A percentile compares a stretch with the other conserved stretches of the same genome.
These are phyloP conservation scores for Bigelowiella natans DNA, from an alignment of 78 protist species.

Conservation along the genomic window DNA sequence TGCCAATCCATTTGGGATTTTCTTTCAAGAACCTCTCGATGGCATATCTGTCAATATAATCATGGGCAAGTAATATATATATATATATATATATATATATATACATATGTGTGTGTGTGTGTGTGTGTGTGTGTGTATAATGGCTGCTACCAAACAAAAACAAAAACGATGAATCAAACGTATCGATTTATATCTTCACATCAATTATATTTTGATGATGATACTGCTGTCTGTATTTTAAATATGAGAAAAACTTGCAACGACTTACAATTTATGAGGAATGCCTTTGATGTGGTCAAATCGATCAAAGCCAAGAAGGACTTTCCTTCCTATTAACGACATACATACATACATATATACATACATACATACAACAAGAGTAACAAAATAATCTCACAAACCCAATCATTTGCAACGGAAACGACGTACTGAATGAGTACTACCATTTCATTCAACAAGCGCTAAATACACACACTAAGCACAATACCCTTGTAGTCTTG, in stretches of 20 bases:
- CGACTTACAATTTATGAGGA: not conserved
- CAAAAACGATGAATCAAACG: no score
- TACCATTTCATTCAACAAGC: no score
- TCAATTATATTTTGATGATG: not conserved
- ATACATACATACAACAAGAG: not conserved
- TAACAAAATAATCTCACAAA: no score
- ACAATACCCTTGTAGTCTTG: not conserved
- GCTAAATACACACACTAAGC: no score
- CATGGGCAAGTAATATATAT: no score
- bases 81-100: not conserved
- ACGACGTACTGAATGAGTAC: no score
- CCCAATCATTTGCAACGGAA: no score
- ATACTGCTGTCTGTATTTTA: no score
- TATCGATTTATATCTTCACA: not conserved
- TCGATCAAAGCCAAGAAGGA: not conserved
- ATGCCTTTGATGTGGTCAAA: not conserved
- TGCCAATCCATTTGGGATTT: no score
- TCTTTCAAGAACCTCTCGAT: no score
- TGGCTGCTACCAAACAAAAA: no score
- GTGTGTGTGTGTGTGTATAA: not conserved
- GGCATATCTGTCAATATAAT: no score
- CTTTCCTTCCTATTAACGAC: not conserved
- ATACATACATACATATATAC: not conserved
- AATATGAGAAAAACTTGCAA: not conserved
- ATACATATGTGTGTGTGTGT: not conserved